Conservation (phyloP, 768 basidiomycete species). For the Chalciporus pseudorubinellus region DNA sequence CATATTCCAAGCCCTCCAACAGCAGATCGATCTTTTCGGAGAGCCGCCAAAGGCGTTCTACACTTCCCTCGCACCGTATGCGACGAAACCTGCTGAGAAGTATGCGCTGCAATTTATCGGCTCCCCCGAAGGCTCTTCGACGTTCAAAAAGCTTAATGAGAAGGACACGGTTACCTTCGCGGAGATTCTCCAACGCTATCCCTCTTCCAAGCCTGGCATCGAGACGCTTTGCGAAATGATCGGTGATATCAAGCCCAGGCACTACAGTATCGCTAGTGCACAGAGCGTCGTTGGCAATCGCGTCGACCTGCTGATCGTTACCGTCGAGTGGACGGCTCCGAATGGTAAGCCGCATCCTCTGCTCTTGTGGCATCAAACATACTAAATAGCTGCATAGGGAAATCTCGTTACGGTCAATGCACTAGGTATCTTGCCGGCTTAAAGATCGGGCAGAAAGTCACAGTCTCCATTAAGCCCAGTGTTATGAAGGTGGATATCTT, state of each 20-base stretch:
- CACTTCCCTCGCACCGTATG: slow-evolving; percentile 76
- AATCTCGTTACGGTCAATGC: slow-evolving; percentile 86
- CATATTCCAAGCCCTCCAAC: slow-evolving; percentile 92
- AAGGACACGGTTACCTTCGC: slow-evolving; percentile 94
- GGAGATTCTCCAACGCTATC: slow-evolving; percentile 76
- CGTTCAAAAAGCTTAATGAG: slow-evolving; percentile 94
- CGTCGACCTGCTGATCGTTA: slow-evolving; percentile 93
- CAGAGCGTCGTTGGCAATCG: slow-evolving; percentile 94
- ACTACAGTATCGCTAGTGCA: slow-evolving; percentile 96
- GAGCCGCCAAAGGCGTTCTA: slow-evolving; percentile 96
- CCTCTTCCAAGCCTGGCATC: slow-evolving; percentile 76
- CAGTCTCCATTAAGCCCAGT: slow-evolving; percentile 96
- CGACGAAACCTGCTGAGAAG: slow-evolving; percentile 65
- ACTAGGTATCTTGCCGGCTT: slow-evolving; percentile 90
- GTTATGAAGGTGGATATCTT: slow-evolving; percentile 85
- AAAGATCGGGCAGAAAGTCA: slow-evolving; percentile 85
- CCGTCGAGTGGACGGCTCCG: slow-evolving; percentile 90
- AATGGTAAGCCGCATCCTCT: slow-evolving; percentile 54
- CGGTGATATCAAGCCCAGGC: slow-evolving; percentile 94
- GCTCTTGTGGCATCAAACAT: not conserved
- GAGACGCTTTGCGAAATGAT: slow-evolving; percentile 85
- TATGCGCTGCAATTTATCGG: slow-evolving; percentile 89
- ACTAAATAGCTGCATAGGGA: slow-evolving; percentile 44
- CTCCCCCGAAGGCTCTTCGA: slow-evolving; percentile 83
- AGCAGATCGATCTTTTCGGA: slow-evolving; percentile 95